Evolutionary conservation across 1,284 basidiomycete species (phyloP).

Genomic region (Schizophyllum amplum): DNA sequence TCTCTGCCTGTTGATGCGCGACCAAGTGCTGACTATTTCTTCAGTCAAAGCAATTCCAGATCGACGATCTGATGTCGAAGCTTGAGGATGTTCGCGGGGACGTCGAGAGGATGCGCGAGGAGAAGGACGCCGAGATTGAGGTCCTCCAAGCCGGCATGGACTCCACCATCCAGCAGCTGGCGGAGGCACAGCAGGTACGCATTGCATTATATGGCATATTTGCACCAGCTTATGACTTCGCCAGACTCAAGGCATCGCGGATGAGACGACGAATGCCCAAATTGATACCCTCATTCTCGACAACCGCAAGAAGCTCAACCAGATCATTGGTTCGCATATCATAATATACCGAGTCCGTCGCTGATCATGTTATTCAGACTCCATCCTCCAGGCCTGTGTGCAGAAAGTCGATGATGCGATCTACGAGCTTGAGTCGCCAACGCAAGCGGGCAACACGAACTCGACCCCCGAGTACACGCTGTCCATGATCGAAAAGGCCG

Average conservation of each 20-base stretch:
- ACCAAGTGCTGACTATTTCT: conserved; percentile 2
- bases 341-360: conserved; percentile 1
- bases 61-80: conserved; percentile 82
- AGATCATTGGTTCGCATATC: conserved; percentile 78
- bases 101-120: conserved; percentile 77
- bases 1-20: conserved; percentile 1
- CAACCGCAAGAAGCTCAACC: conserved; percentile 95
- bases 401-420: conserved; percentile 97
- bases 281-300: conserved; percentile 97
- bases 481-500: conserved; percentile 97
- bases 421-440: conserved; percentile 95
- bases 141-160: conserved; percentile 98
- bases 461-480: conserved; percentile 97
- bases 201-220: background rate
- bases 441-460: conserved; percentile 88
- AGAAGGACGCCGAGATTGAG: conserved; percentile 95
- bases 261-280: conserved; percentile 89
- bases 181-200: conserved; percentile 75
- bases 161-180: conserved; percentile 83
- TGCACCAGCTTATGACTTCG: conserved; percentile 1
- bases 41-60: conserved; percentile 88
- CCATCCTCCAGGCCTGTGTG: conserved; percentile 93
- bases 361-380: conserved; percentile 48
- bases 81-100: conserved; percentile 72
- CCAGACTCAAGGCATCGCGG: conserved; percentile 76